phyloP scores from a whole-genome alignment of 371 early-diverging fungal species.

The Rhizopus delemar region DNA sequence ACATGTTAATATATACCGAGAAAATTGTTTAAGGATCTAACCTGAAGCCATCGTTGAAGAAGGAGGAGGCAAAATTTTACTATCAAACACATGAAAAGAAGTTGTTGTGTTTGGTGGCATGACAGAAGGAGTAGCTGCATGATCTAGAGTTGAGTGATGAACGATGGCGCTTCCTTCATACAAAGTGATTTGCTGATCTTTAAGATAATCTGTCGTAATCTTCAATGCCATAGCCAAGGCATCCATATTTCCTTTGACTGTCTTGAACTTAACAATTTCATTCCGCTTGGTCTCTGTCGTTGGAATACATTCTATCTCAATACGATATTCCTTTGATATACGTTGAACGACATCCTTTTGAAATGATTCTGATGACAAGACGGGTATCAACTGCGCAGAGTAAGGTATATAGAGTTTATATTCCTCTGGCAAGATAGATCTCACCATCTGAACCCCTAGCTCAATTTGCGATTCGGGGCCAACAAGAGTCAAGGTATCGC shows the following conservation, averaged over 20 bases:
- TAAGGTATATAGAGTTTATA: slow-evolving; percentile 36
- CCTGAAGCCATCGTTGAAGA: slow-evolving; percentile 14
- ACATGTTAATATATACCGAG: neutral
- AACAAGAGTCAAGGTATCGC: slow-evolving; percentile 31
- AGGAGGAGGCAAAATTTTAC: slow-evolving; percentile 5
- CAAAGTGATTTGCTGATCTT: slow-evolving; percentile 22
- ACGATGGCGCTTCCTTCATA: slow-evolving; percentile 24
- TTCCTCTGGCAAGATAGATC: slow-evolving; percentile 35
- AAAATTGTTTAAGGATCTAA: neutral
- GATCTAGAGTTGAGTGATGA: slow-evolving; percentile 2
- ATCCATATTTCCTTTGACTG: slow-evolving; percentile 24
- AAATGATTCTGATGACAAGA: slow-evolving; percentile 20
- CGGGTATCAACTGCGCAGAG: slow-evolving; percentile 23
- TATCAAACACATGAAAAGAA: slow-evolving; percentile 18
- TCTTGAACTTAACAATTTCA: slow-evolving; percentile 15
- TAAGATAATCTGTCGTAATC: slow-evolving; percentile 19
- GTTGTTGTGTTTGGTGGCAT: neutral
- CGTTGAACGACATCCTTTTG: slow-evolving; percentile 10
- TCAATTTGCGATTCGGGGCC: slow-evolving; percentile 44
- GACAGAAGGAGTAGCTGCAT: slow-evolving; percentile 1
- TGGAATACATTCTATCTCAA: slow-evolving; percentile 7
- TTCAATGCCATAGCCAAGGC: slow-evolving; percentile 19
- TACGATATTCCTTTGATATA: slow-evolving; percentile 8
- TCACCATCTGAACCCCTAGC: slow-evolving; percentile 31
- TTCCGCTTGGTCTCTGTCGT: slow-evolving; percentile 1